A percentile compares a stretch with the other conserved stretches of the same genome.
Conservation (phyloP, 345 rosid genomes). For the Mangifera indica region DNA sequence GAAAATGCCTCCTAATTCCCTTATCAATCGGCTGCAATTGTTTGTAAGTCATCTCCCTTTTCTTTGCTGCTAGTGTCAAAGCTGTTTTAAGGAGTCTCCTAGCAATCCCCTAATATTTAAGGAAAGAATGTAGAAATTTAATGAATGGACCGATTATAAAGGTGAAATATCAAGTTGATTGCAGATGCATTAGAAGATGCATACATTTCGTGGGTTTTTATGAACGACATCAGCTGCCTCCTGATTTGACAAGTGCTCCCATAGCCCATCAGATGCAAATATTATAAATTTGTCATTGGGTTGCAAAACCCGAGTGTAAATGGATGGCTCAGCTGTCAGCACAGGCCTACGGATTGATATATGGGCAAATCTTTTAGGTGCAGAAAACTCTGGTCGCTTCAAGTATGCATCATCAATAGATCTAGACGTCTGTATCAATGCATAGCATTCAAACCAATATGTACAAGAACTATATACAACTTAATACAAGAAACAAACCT, state of each 20-base stretch:
- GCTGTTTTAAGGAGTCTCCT: constrained; percentile 69
- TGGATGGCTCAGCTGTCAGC: constrained; percentile 73
- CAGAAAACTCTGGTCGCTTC: constrained; percentile 79
- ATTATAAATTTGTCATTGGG: constrained; percentile 78
- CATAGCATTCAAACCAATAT: background rate
- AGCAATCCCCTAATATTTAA: constrained; percentile 66
- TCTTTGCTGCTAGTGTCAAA: constrained; percentile 65
- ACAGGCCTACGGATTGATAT: constrained; percentile 75
- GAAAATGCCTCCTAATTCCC: constrained; percentile 64
- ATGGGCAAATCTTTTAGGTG: constrained; percentile 78
- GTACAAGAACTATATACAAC: too few species aligned
- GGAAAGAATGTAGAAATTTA: background rate
- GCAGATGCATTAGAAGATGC: constrained; percentile 6
- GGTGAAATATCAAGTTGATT: background rate
- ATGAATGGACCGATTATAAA: background rate
- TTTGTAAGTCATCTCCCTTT: constrained; percentile 60
- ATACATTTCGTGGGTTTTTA: constrained; percentile 65
- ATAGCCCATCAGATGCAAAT: constrained; percentile 94
- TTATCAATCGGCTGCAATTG: constrained; percentile 60
- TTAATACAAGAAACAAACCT: constrained; percentile 45
- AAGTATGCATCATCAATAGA: constrained; percentile 95
- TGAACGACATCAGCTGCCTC: constrained; percentile 76
- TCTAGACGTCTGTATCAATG: constrained; percentile 66
- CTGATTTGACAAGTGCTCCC: constrained; percentile 86
- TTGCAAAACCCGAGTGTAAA: constrained; percentile 55